Conservation (phyloP, 176 grass and related monocot genomes). For the Echinochloa phyllopogon region DNA sequence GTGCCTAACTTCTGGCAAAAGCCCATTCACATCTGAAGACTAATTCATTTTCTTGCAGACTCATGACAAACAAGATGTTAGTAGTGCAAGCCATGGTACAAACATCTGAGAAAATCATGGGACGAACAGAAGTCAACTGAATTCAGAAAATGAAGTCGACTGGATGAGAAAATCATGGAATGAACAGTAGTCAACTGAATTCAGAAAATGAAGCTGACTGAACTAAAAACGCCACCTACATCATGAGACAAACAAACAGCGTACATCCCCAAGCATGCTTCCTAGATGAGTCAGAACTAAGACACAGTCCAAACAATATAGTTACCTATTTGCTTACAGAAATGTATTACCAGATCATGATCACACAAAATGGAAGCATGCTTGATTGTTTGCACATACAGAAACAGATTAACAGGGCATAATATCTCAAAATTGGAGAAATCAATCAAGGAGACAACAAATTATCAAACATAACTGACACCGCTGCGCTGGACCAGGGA, state of each 20-base stretch:
- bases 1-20: background rate
- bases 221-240: background rate
- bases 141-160: background rate
- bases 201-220: background rate
- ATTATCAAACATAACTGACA: slow-evolving; percentile 3
- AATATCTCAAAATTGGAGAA: background rate
- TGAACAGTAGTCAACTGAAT: background rate
- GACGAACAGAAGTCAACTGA: background rate
- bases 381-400: slow-evolving; percentile 16
- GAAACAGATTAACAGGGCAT: slow-evolving; percentile 28
- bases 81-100: background rate
- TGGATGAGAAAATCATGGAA: slow-evolving; percentile 11
- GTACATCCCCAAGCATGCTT: background rate
- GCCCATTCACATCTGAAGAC: background rate
- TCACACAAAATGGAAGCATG: background rate
- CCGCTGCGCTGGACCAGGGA: background rate
- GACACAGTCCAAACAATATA: background rate
- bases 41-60: slow-evolving; percentile 5
- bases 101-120: slow-evolving; percentile 27
- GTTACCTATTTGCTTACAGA: slow-evolving; percentile 7
- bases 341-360: background rate
- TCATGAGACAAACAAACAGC: background rate
- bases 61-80: background rate
- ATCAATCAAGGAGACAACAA: background rate
- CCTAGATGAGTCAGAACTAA: slow-evolving; percentile 30